Base-by-base conservation (phyloP, 805 yeast species). In the Tetrapisispora phaffii region DNA sequence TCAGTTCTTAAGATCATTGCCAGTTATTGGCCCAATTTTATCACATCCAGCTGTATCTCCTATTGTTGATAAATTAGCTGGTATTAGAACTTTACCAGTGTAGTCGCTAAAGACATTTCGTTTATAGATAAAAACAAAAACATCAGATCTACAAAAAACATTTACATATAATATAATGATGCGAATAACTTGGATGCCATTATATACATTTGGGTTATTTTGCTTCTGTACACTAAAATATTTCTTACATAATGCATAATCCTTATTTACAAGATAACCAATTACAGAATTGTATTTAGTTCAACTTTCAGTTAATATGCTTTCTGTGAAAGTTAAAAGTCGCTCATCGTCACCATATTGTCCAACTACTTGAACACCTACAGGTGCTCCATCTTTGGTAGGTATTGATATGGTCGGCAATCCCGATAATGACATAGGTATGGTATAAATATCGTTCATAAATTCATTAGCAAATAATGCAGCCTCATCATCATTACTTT, bases 401-500 rank as follows among this genome's bases (percentile, higher is more conserved):
- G 99, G 99, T 2, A 89, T 67, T 1, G 83, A 75, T 10, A 90
- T 72, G 0, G 95, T 77, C 0, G 99, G 99, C 1, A 90, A 61
- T 0, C 97, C 97, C 0, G 95, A 94, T 47, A 94, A 65, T 1
- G 95, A 88, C 34, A 93, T 84, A 0, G 98, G 97, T 4, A 88
- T 83, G 0, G 96, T 86, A 46, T 88, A 72, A 0, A 84, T 77
- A 62, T 93, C 99, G 60, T 87, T 85, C 44, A 82, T 70, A 54
- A 84, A 88, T 16, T 82, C 74, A 39, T 77, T 77, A 4, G 82
- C 69, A 36, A 73, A 67, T 9, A 66, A 59, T 7, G 60, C 53
- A 20, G 71, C 67, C 7, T 58, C 53, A 3, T 52, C 47, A 9
- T 52, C 47, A 8, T 5, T 9, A 20, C 10, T 19, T 20, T 34